Percentiles rank a stretch among this genome's conserved stretches.
Evolutionary conservation across 2,329 filamentous ascomycete species (phyloP).

Genomic region (Sclerotinia spermophila): DNA sequence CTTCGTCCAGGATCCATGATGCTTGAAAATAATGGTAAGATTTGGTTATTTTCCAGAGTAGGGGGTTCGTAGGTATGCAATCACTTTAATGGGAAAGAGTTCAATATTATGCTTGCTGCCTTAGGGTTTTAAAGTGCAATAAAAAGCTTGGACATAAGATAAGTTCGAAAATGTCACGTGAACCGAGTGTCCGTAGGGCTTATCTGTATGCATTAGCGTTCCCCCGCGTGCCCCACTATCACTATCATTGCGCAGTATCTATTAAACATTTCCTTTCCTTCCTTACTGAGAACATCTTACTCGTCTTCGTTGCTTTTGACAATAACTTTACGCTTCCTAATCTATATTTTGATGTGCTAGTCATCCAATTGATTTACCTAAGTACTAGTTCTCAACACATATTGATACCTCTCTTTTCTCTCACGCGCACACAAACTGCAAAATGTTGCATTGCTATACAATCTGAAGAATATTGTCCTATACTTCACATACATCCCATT

Average conservation of each 20-base stretch:
- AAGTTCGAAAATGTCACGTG: neutral
- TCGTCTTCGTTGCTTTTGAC: neutral
- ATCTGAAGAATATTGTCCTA: neutral
- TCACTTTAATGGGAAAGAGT: neutral
- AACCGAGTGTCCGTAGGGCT: neutral
- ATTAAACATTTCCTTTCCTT: neutral
- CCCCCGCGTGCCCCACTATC: neutral
- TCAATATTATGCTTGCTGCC: neutral
- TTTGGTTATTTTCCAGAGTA: neutral
- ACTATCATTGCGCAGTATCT: neutral
- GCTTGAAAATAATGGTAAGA: neutral
- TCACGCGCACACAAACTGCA: neutral
- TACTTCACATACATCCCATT: too few relatives aligned
- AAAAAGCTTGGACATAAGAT: neutral
- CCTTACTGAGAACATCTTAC: neutral
- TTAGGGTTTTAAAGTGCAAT: neutral
- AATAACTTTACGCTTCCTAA: neutral
- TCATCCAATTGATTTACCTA: neutral
- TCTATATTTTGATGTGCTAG: neutral
- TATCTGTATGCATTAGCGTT: neutral
- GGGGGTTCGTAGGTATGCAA: neutral
- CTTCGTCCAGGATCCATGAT: slow-evolving; percentile 35
- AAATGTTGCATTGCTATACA: neutral
- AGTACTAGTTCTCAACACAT: neutral
- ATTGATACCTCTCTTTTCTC: too few relatives aligned